These are phyloP conservation scores for Syzygium aromaticum DNA, from an alignment of 345 rosid species.

Conservation along the genomic window DNA sequence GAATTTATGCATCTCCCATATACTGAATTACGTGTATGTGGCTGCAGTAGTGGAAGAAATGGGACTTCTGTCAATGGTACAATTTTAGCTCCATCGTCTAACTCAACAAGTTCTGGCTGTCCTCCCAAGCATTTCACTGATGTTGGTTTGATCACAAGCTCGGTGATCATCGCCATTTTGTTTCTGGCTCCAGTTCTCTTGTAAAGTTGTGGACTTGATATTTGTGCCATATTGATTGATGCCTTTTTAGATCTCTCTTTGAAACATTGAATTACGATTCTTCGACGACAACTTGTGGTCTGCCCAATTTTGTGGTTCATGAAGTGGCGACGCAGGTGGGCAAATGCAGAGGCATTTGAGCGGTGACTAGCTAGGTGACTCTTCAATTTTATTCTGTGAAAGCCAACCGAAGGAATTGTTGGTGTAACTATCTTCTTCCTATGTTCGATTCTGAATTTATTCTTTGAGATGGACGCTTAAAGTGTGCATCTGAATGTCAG, in stretches of 20 bases:
- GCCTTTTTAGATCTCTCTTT: not conserved
- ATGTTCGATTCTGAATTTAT: not conserved
- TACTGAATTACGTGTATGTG: constrained; percentile 2
- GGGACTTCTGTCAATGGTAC: constrained; percentile 51
- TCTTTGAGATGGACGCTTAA: not conserved
- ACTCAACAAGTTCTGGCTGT: constrained; percentile 56
- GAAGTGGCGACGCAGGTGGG: not conserved
- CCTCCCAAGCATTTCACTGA: constrained; percentile 10
- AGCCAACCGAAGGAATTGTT: not conserved
- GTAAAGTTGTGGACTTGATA: not conserved
- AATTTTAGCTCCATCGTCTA: constrained; percentile 72
- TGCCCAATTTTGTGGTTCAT: not conserved
- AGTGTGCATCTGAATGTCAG: not conserved
- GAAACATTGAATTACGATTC: not conserved
- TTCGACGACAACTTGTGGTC: not conserved
- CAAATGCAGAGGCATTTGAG: not conserved
- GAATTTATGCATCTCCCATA: not conserved
- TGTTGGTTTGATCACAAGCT: constrained; percentile 30
- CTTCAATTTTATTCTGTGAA: not conserved
- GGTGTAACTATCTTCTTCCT: not conserved
- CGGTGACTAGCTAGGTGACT: not conserved
- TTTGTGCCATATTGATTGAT: not conserved
- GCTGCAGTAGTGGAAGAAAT: constrained; percentile 58
- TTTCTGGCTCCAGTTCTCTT: constrained; percentile 7
- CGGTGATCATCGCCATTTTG: constrained; percentile 31